These are phyloP conservation scores for Dioscorea alata DNA, from an alignment of 106 monocot genomes.

Conservation along the genomic window DNA sequence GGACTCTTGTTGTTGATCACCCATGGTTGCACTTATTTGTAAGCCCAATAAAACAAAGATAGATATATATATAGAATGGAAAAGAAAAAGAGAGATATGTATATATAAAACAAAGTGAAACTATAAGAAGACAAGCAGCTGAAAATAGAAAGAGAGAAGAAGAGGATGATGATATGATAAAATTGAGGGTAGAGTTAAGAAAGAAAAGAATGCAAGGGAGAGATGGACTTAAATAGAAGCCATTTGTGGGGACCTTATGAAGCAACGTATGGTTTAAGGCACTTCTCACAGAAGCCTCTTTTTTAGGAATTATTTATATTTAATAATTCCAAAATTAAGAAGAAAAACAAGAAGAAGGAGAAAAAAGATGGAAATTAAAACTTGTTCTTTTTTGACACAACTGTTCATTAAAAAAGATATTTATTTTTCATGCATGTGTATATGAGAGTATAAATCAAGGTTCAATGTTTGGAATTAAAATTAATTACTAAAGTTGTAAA, in stretches of 20 bases:
- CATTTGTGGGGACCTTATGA: neutral
- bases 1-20: neutral
- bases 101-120: no score
- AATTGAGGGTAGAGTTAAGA: conserved; percentile 26
- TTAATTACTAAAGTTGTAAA: no score
- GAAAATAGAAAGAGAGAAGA: neutral
- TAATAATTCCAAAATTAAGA: neutral
- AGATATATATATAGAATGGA: neutral
- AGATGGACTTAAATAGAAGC: conserved; percentile 23
- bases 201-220: conserved; percentile 15
- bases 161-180: neutral
- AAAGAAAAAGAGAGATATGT: neutral
- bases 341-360: no score
- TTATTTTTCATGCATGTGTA: no score
- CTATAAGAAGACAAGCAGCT: no score
- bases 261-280: conserved; percentile 44
- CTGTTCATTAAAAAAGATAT: no score
- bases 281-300: conserved; percentile 36
- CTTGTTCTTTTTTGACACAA: no score
- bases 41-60: neutral
- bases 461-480: no score
- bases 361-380: no score
- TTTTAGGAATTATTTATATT: neutral
- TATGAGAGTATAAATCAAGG: no score
- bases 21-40: conserved; percentile 1